phyloP scores from a whole-genome alignment of 2,329 filamentous ascomycete genomes.

The Microsporum canis region DNA sequence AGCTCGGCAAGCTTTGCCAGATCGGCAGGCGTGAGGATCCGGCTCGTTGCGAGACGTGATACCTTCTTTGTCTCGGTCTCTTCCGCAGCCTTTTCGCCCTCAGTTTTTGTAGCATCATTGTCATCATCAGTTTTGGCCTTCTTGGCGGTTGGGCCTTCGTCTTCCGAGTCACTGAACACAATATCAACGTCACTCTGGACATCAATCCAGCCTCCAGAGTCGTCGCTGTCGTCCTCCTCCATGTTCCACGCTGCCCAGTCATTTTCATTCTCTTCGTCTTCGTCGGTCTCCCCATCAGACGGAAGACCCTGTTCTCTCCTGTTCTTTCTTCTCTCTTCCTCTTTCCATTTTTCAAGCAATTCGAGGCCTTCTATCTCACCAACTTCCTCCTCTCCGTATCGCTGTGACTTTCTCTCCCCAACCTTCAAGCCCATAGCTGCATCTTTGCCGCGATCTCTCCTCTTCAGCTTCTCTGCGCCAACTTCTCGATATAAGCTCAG shows the following conservation, averaged over 20 bases:
- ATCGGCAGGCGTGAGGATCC: conserved; percentile 90
- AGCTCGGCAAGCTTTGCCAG: conserved; percentile 90
- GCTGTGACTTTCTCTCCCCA: conserved; percentile 62
- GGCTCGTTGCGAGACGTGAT: conserved; percentile 75
- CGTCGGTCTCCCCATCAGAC: conserved; percentile 49
- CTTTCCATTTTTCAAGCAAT: conserved; percentile 84
- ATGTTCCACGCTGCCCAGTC: conserved; percentile 51
- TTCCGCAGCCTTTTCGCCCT: conserved; percentile 27
- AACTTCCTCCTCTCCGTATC: conserved; percentile 68
- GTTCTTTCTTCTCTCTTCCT: conserved; percentile 69
- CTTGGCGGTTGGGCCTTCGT: conserved; percentile 56
- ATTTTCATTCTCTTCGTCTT: conserved; percentile 50
- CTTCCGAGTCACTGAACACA: conserved; percentile 59
- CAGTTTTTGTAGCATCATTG: conserved; percentile 17
- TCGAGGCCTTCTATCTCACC: conserved; percentile 89
- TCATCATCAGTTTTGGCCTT: conserved; percentile 45
- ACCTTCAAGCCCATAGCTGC: conserved; percentile 70
- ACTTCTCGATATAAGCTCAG: conserved; percentile 86
- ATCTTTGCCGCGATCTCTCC: conserved; percentile 81
- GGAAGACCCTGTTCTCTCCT: conserved; percentile 56
- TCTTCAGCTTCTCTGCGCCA: conserved; percentile 76
- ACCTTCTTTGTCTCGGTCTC: conserved; percentile 22
- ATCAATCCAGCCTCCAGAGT: conserved; percentile 86
- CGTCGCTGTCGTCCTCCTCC: conserved; percentile 49
- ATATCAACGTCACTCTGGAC: conserved; percentile 74